Percentiles rank a stretch among this genome's conserved stretches.
These are phyloP conservation scores for Tremellales sp. DNA, from an alignment of 1,284 basidiomycete species.

Conservation along the genomic window DNA sequence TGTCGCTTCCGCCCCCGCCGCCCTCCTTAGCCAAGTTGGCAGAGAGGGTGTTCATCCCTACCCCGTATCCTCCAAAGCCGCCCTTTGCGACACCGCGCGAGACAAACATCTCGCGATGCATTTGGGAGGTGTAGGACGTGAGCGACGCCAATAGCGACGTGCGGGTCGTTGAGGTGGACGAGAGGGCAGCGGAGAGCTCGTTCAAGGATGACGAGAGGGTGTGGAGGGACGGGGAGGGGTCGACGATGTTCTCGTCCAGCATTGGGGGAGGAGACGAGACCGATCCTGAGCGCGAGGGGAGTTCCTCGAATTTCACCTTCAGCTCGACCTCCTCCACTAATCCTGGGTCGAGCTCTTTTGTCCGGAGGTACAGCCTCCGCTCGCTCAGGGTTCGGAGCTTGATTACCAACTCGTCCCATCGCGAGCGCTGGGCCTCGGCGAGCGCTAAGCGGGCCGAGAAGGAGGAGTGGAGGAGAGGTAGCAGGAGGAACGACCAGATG, in stretches of 20 bases:
- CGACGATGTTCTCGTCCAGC: neutral
- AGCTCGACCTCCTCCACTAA: conserved; percentile 2
- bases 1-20: conserved; percentile 4
- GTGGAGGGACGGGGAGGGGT: conserved; percentile 9
- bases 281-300: conserved; percentile 9
- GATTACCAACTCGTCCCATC: conserved; percentile 18
- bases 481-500: conserved; percentile 41
- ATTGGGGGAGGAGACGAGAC: conserved; percentile 3
- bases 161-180: conserved; percentile 45
- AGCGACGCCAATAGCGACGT: conserved; percentile 43
- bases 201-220: conserved; percentile 17
- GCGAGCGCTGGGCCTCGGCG: conserved; percentile 32
- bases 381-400: conserved; percentile 21
- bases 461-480: conserved; percentile 44
- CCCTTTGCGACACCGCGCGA: conserved; percentile 9
- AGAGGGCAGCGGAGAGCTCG: conserved; percentile 24
- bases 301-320: conserved; percentile 1
- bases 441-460: conserved; percentile 43
- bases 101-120: conserved; percentile 38
- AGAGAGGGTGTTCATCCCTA: conserved; percentile 34
- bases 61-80: conserved; percentile 7
- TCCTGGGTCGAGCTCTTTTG: conserved; percentile 2
- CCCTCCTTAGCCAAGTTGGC: conserved; percentile 31
- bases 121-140: conserved; percentile 39
- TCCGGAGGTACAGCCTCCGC: conserved; percentile 14